Evolutionary conservation across 2,329 filamentous ascomycete species (phyloP).

Genomic region (Tolypocladium tundrense): DNA sequence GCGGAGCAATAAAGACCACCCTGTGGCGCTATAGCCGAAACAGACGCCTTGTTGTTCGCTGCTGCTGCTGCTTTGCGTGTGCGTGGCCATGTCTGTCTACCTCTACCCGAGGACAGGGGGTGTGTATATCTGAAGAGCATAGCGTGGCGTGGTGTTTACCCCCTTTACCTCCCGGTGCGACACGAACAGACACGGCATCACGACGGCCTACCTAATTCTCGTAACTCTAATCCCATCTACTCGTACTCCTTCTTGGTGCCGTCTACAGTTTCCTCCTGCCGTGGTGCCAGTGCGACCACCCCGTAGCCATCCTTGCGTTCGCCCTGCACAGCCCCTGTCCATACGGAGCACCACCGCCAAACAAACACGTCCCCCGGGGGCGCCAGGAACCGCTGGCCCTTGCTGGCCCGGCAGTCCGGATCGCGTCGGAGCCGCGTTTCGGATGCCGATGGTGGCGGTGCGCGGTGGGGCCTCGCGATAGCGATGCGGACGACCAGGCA

Average conservation of each 20-base stretch:
- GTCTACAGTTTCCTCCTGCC: too few species aligned
- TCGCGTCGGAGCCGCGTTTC: background rate
- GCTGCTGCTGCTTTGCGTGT: background rate
- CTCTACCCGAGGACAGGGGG: background rate
- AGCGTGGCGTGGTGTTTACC: background rate
- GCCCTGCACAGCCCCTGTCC: background rate
- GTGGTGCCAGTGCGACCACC: background rate
- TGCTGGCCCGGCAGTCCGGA: background rate
- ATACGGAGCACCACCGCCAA: background rate
- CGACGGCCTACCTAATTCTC: too few species aligned
- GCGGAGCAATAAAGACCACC: constrained; percentile 4
- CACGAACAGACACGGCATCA: background rate
- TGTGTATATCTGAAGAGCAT: background rate
- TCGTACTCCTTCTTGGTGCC: too few species aligned
- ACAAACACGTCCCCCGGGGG: background rate
- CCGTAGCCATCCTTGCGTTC: background rate
- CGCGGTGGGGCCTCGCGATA: background rate
- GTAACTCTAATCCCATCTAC: too few species aligned
- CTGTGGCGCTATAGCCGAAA: background rate
- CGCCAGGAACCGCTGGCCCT: background rate
- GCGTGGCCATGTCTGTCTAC: background rate
- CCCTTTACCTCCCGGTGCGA: background rate
- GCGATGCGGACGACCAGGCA: background rate
- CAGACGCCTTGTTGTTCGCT: background rate
- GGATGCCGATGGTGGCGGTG: background rate